phyloP scores from a whole-genome alignment of 768 basidiomycete species.

The Obba rivulosa region DNA sequence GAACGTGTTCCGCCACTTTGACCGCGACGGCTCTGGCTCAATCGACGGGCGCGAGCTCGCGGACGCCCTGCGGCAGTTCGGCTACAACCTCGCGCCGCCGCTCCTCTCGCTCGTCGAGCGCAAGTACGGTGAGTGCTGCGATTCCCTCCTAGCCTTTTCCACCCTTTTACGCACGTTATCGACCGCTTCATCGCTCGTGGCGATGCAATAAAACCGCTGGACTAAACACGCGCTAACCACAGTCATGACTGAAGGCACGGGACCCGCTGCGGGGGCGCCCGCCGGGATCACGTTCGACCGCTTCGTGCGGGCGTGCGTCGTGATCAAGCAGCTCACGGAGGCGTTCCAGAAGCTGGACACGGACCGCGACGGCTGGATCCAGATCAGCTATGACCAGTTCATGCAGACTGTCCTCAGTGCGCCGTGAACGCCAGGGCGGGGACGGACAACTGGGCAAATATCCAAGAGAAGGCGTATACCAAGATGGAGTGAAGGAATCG shows the following conservation, averaged over 20 bases:
- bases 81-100: conserved; percentile 66
- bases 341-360: conserved; percentile 61
- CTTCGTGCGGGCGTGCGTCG: conserved; percentile 83
- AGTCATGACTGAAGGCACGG: conserved; percentile 52
- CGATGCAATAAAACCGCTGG: conserved; percentile 8
- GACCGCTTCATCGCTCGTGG: no score
- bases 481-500: no score
- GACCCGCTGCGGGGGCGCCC: conserved; percentile 19
- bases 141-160: no score
- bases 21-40: conserved; percentile 75
- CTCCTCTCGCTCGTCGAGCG: conserved; percentile 61
- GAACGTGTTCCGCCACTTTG: conserved; percentile 77
- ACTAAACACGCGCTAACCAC: conserved; percentile 6
- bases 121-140: conserved; percentile 78
- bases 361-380: conserved; percentile 62
- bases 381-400: conserved; percentile 69
- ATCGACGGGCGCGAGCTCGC: conserved; percentile 69
- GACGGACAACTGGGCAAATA: no score
- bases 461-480: no score
- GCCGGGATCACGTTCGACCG: conserved; percentile 79
- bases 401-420: conserved; percentile 54
- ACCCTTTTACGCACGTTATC: neutral
- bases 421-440: no score
- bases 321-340: conserved; percentile 73
- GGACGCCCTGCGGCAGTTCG: conserved; percentile 70